These are phyloP conservation scores for Dactylonectria estremocensis DNA, from an alignment of 2,329 filamentous ascomycete genomes.

Conservation along the genomic window DNA sequence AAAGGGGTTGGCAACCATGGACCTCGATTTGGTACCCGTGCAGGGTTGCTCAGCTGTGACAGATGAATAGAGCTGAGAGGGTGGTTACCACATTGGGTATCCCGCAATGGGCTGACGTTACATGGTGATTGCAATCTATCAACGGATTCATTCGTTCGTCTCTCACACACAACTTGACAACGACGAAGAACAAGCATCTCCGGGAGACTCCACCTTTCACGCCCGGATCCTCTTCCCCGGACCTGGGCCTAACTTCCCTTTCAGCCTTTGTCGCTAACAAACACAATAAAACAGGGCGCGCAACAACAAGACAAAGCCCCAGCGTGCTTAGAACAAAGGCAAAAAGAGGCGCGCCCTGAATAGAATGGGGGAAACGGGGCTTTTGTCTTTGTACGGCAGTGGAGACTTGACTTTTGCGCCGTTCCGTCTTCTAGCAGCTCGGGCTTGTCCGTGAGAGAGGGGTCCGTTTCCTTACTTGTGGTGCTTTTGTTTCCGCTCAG, in stretches of 20 bases:
- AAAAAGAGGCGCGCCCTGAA: too few relatives aligned
- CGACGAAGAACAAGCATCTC: neutral
- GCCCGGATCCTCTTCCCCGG: neutral
- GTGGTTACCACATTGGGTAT: neutral
- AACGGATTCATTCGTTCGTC: too few relatives aligned
- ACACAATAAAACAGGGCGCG: neutral
- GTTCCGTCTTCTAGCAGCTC: too few relatives aligned
- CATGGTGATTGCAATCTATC: neutral
- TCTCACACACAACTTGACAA: too few relatives aligned
- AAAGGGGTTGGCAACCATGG: neutral
- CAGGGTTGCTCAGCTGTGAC: neutral
- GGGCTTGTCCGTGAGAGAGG: too few relatives aligned
- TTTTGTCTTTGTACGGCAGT: too few relatives aligned
- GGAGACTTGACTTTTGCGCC: too few relatives aligned
- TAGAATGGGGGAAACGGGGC: too few relatives aligned
- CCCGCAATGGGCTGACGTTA: neutral
- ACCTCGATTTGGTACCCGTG: neutral
- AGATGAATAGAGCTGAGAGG: neutral
- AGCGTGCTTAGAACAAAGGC: too few relatives aligned
- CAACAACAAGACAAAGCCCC: neutral
- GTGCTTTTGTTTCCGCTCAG: too few relatives aligned
- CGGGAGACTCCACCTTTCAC: neutral
- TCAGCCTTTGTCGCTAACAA: neutral
- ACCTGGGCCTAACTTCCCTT: neutral
- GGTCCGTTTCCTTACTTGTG: too few relatives aligned